Conservation (phyloP, 1,139 yeast species). For the Kodamaea ohmeri region DNA sequence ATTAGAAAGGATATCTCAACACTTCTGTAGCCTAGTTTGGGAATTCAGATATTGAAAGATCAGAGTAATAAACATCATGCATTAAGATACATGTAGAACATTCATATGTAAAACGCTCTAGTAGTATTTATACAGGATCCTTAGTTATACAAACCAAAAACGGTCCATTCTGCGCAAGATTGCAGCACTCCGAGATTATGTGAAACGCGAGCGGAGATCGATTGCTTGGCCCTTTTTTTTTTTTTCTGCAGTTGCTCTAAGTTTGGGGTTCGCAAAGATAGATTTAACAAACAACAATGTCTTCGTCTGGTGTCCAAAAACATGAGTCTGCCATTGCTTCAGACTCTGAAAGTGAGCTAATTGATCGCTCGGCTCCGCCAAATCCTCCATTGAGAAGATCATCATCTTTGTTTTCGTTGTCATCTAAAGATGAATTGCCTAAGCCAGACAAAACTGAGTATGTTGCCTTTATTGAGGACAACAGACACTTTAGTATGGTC, state of each 20-base stretch:
- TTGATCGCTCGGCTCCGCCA: conserved; percentile 25
- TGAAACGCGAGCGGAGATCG: background rate
- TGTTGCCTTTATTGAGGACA: conserved; percentile 72
- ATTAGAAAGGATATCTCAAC: too few relatives aligned
- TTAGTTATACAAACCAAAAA: too few relatives aligned
- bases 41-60: too few relatives aligned
- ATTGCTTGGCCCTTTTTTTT: conserved; percentile 1
- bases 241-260: conserved; percentile 1
- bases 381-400: conserved; percentile 39
- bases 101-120: too few relatives aligned
- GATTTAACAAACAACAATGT: conserved; percentile 12
- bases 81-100: too few relatives aligned
- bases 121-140: too few relatives aligned
- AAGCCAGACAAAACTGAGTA: conserved; percentile 75
- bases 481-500: conserved; percentile 72
- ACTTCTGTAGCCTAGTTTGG: too few relatives aligned
- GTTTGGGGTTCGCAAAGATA: background rate
- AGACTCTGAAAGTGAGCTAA: conserved; percentile 32
- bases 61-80: too few relatives aligned
- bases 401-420: conserved; percentile 29
- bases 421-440: conserved; percentile 36
- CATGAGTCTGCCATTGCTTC: conserved; percentile 40
- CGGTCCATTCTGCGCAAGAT: too few relatives aligned
- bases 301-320: conserved; percentile 19
- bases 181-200: too few relatives aligned